Base-by-base conservation (phyloP, 75 land plant species). In the Ceratopteris richardii region DNA sequence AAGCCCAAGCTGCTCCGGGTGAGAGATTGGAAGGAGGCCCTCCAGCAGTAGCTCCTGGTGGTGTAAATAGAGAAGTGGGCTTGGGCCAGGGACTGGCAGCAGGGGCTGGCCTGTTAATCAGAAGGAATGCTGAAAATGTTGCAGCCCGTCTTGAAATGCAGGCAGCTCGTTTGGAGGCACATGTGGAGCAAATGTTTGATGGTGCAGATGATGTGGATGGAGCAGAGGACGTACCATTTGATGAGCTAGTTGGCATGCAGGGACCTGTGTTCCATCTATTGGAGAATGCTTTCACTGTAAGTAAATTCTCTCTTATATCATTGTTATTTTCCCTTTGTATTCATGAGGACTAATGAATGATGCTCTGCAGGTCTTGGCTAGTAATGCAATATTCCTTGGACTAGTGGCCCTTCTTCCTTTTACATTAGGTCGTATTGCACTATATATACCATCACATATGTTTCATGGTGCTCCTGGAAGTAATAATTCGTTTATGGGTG, bases 221-320 rank as follows among this genome's bases (percentile, higher is more conserved):
- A 60, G 96, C 85, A 54, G 98, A 94, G 62, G 98, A 94, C 81
- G 95, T 94, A 26, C 98, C 98, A 11, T 94, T 94, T 72, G 98
- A 94, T 76, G 98, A 94, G 77, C 96, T 94, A 46, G 98, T 94
- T 55, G 98, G 98, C 29, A 94, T 94, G 98, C 98, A 90, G 66
- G 96, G 98, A 0, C 98, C 98, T 44, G 91, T 90, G 18, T 85
- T 89, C 56, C 96, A 94, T 62, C 62, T 94, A 64, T 70, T 94
- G 54, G 98, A 90, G 74, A 94, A 94, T 83, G 96, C 96, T 51
- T 76, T 94, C 31, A 94, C 98, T 5, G 98, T 94, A 51, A 41
- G 67, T 64, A 37, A 6, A 6, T 29, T 48, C 13, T 13, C 53
- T 31, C 36, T 16, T 25, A 21, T 14, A 12, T 10, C 14, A 19